These are phyloP conservation scores for Solanum bukasovii DNA, from an alignment of 257 asterid genomes.

Conservation along the genomic window DNA sequence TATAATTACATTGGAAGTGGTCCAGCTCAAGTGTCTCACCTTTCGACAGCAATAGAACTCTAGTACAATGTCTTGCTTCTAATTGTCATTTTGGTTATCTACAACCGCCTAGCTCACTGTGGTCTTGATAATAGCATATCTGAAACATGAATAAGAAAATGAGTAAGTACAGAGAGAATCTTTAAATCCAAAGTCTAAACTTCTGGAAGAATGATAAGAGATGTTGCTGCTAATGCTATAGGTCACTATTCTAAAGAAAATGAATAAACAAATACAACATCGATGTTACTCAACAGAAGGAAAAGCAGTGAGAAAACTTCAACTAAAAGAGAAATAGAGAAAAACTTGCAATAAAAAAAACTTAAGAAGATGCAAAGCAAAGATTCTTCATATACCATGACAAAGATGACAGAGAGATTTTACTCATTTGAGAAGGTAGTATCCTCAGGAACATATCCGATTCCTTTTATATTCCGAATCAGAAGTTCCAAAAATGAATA, in stretches of 20 bases:
- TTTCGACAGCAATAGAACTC: not conserved
- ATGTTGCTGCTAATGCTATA: not conserved
- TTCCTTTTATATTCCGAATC: constrained; percentile 20
- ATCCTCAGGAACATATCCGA: not conserved
- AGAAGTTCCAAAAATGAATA: constrained; percentile 9
- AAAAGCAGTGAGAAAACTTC: not conserved
- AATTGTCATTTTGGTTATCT: not conserved
- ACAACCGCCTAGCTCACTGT: not conserved
- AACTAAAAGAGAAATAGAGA: not conserved
- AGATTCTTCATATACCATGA: not conserved
- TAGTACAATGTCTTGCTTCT: not conserved
- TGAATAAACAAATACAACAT: not conserved
- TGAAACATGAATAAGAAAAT: not conserved
- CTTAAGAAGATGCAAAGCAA: not conserved
- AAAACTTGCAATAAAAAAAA: not conserved
- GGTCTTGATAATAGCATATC: not conserved
- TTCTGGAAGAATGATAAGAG: not conserved
- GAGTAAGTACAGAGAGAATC: not conserved
- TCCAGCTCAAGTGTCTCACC: not conserved
- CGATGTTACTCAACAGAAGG: not conserved
- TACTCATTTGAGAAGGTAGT: not conserved
- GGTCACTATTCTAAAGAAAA: not conserved
- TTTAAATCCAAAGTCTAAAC: not conserved
- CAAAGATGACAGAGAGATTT: not conserved
- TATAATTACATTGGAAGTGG: not conserved